Evolutionary conservation across 768 basidiomycete species (phyloP).

Genomic region (Dentipellis fragilis): DNA sequence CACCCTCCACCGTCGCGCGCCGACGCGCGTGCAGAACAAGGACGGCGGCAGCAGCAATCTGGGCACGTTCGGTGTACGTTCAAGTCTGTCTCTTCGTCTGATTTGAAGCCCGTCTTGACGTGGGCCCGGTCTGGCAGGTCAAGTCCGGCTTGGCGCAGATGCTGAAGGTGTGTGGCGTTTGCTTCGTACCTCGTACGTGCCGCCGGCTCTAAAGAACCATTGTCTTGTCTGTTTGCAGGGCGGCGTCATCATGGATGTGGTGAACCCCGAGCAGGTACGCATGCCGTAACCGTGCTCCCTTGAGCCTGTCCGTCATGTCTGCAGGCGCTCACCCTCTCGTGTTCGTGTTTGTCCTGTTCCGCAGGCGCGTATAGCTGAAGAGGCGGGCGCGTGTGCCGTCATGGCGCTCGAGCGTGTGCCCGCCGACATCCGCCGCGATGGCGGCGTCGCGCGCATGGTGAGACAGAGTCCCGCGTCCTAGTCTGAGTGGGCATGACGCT

Average conservation of each 20-base stretch:
- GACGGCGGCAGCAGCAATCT: conserved; percentile 49
- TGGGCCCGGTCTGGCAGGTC: conserved; percentile 38
- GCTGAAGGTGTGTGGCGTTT: conserved; percentile 64
- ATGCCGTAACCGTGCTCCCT: neutral
- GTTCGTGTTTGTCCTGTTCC: conserved; percentile 15
- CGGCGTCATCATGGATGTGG: conserved; percentile 93
- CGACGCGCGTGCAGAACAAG: conserved; percentile 35
- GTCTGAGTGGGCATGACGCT: neutral
- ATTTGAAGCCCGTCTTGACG: conserved; percentile 2
- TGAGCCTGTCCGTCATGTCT: no score
- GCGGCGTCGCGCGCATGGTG: conserved; percentile 96
- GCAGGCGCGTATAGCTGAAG: conserved; percentile 92
- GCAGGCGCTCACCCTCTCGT: neutral
- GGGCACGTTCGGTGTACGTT: conserved; percentile 61
- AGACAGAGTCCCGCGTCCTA: neutral
- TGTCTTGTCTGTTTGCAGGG: conserved; percentile 33
- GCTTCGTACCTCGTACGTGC: no score
- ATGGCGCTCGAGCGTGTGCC: conserved; percentile 96
- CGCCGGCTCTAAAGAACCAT: neutral
- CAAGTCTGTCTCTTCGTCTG: neutral
- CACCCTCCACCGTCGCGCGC: conserved; percentile 31
- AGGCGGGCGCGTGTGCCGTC: conserved; percentile 94
- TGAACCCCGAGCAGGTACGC: conserved; percentile 59
- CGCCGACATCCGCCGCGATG: conserved; percentile 84
- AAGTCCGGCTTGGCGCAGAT: conserved; percentile 95